A percentile compares a stretch with the other conserved stretches of the same genome.
Conservation (phyloP, 2,329 filamentous ascomycete species). For the Dactylellina drechsleri region DNA sequence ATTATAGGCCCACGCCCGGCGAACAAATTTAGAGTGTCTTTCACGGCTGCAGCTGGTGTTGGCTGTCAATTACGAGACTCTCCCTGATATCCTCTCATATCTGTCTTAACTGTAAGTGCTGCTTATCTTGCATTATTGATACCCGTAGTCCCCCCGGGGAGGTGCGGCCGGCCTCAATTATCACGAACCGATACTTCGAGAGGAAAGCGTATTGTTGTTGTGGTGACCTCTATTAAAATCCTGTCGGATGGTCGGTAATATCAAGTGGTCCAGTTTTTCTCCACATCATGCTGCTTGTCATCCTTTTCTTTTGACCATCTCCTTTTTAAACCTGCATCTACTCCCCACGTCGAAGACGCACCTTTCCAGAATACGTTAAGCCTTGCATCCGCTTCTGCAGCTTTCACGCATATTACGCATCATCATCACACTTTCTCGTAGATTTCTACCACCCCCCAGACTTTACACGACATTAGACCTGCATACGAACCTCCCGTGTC, state of each 20-base stretch:
- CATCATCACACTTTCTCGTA: slow-evolving; percentile 46
- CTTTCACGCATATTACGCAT: slow-evolving; percentile 54
- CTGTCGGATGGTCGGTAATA: slow-evolving; percentile 44
- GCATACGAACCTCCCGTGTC: slow-evolving; percentile 54
- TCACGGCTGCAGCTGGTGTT: slow-evolving; percentile 44
- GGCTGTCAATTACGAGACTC: slow-evolving; percentile 21
- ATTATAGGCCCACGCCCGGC: slow-evolving; percentile 53
- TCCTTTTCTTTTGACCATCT: slow-evolving; percentile 53
- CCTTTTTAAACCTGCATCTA: slow-evolving; percentile 52
- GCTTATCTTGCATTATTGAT: slow-evolving; percentile 47
- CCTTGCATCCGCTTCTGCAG: slow-evolving; percentile 54
- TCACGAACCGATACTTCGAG: slow-evolving; percentile 32
- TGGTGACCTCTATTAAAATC: slow-evolving; percentile 31
- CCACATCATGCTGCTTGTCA: slow-evolving; percentile 50
- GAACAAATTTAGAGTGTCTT: slow-evolving; percentile 51
- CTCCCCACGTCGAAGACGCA: slow-evolving; percentile 54
- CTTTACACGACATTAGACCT: slow-evolving; percentile 53
- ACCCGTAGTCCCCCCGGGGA: slow-evolving; percentile 9
- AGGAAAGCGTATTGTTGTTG: slow-evolving; percentile 50
- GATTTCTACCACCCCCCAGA: slow-evolving; percentile 39
- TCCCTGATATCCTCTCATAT: slow-evolving; percentile 8
- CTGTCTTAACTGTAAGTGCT: slow-evolving; percentile 48
- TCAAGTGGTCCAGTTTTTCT: slow-evolving; percentile 43
- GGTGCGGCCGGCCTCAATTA: slow-evolving; percentile 26
- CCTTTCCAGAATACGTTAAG: slow-evolving; percentile 55